Base-by-base conservation (phyloP, 2,329 filamentous ascomycete species). In the Colletotrichum melonis region DNA sequence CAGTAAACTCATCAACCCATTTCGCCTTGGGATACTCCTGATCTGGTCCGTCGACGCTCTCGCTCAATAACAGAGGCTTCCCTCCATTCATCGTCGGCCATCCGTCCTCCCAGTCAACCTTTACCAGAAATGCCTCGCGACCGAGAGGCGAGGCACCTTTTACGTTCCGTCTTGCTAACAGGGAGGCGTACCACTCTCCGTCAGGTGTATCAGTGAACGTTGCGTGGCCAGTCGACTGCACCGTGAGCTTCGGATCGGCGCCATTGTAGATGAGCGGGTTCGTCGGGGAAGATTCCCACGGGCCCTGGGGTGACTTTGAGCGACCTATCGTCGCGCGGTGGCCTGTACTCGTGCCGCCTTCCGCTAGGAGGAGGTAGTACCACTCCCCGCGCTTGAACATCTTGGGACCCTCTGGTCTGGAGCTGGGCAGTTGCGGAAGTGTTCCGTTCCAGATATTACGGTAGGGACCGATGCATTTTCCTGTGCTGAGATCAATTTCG, bases 281-380 rank as follows among this genome's bases (percentile, higher is more conserved):
- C 19, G 78, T 78, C 1, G 84, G 83, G 0, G 81, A 81, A 1
- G 79, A 63, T 55, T 83, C 81, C 83, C 84, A 86, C 3, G 84
- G 84, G 0, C 84, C 84, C 35, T 82, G 77, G 56, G 80, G 5
- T 78, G 80, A 6, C 78, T 76, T 12, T 52, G 75, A 58, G 76
- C 79, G 74, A 80, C 85, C 38, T 2, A 86, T 84, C 77, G 83
- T 86, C 65, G 84, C 83, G 32, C 81, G 81, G 74, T 86, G 84
- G 0, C 83, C 83, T 30, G 79, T 81, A 59, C 85, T 84, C 7
- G 80, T 81, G 5, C 32, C 63, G 24, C 63, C 62, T 5, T 49
- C 46, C 42, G 63, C 35, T 4, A 63, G 54, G 28, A 72, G 22
- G 38, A 72, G 69, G 58, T 72, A 72, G 12, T 72, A 72, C 26